phyloP scores from a whole-genome alignment of 1,284 basidiomycete genomes.

The Ustilago nuda region DNA sequence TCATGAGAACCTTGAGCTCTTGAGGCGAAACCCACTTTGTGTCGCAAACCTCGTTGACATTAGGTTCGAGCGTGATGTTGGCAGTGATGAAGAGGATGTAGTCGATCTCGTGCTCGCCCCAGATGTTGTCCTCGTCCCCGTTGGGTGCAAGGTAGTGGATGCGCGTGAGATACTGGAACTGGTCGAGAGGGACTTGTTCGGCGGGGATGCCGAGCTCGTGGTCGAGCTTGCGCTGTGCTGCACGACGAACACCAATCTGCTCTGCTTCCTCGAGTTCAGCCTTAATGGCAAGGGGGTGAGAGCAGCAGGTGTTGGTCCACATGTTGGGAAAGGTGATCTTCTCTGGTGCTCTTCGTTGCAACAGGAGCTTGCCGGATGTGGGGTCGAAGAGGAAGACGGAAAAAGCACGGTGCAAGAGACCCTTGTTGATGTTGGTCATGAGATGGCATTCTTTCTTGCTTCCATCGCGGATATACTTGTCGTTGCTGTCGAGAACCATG shows the following conservation, averaged over 20 bases:
- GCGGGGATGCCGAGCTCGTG: conserved; percentile 95
- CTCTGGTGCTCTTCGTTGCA: conserved; percentile 93
- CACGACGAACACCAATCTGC: conserved; percentile 81
- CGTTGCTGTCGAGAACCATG: conserved; percentile 91
- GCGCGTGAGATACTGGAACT: conserved; percentile 93
- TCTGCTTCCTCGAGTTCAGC: conserved; percentile 80
- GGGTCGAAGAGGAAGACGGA: conserved; percentile 97
- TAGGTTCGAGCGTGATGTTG: conserved; percentile 85
- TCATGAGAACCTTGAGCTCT: conserved; percentile 91
- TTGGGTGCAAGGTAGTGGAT: conserved; percentile 98
- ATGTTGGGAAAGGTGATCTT: conserved; percentile 99
- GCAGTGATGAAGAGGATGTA: conserved; percentile 96
- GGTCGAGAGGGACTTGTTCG: conserved; percentile 78
- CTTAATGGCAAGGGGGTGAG: conserved; percentile 82
- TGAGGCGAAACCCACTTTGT: conserved; percentile 89
- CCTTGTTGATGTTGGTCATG: conserved; percentile 96
- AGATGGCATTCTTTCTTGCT: conserved; percentile 99
- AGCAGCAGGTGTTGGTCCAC: conserved; percentile 99
- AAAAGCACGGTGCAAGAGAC: conserved; percentile 96
- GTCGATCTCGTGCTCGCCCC: conserved; percentile 99
- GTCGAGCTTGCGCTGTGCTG: conserved; percentile 92
- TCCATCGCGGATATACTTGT: conserved; percentile 73
- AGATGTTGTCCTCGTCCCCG: conserved; percentile 76
- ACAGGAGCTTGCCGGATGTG: conserved; percentile 89
- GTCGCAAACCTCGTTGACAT: conserved; percentile 91